These are phyloP conservation scores for Casuarina glauca DNA, from an alignment of 306 rosid species.

Conservation along the genomic window DNA sequence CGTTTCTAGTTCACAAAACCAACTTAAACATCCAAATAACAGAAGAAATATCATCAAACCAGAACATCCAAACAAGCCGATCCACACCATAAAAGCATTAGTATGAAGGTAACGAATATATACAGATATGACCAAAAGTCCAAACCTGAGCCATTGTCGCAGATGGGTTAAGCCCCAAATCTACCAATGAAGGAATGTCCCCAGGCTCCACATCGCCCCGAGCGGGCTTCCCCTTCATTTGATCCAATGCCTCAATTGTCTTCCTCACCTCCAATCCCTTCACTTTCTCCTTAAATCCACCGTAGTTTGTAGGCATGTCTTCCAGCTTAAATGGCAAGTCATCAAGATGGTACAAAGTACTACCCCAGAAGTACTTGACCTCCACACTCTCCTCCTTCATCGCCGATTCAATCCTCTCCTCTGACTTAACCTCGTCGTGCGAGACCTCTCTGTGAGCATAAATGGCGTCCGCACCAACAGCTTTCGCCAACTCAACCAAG, in stretches of 20 bases:
- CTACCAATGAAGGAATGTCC: slow-evolving; percentile 77
- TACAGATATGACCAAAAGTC: not conserved
- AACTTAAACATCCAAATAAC: not conserved
- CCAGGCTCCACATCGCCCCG: slow-evolving; percentile 88
- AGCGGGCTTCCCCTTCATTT: slow-evolving; percentile 80
- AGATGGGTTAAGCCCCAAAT: slow-evolving; percentile 80
- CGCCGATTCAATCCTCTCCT: slow-evolving; percentile 68
- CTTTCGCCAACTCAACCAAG: slow-evolving; percentile 74
- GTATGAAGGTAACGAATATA: too few species aligned
- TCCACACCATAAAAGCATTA: not conserved
- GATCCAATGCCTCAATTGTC: slow-evolving; percentile 85
- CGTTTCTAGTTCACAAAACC: not conserved
- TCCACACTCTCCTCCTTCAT: slow-evolving; percentile 89
- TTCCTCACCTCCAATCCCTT: slow-evolving; percentile 76
- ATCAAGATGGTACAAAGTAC: slow-evolving; percentile 79
- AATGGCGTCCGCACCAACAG: slow-evolving; percentile 78
- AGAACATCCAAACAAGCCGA: not conserved
- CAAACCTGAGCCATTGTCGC: slow-evolving; percentile 70
- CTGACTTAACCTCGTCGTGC: slow-evolving; percentile 76
- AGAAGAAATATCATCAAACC: not conserved
- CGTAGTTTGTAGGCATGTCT: slow-evolving; percentile 83
- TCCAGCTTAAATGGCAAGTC: slow-evolving; percentile 85
- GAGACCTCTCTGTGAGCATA: slow-evolving; percentile 81
- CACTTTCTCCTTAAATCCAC: slow-evolving; percentile 78
- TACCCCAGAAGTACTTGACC: slow-evolving; percentile 91